A percentile compares a stretch with the other conserved stretches of the same genome.
Conservation (phyloP, 2,329 filamentous ascomycete genomes). For the Phialophora expanda region DNA sequence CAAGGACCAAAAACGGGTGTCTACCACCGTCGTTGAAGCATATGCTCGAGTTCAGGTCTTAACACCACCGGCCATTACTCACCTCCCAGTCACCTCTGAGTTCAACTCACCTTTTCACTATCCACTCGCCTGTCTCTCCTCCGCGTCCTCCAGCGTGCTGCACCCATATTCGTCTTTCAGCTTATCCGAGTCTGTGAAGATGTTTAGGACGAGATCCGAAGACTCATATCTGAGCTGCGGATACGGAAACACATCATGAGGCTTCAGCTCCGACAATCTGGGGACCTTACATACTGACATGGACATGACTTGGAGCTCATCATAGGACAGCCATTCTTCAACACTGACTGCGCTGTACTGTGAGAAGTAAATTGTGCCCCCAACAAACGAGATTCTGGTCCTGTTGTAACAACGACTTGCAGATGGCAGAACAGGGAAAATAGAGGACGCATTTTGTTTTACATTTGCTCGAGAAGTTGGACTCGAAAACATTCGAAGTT, state of each 20-base stretch:
- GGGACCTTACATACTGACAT: not conserved
- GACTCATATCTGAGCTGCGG: not conserved
- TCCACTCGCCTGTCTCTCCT: too few species aligned
- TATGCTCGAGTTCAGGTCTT: too few species aligned
- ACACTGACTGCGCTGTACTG: not conserved
- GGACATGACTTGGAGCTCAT: not conserved
- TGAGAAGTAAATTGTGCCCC: not conserved
- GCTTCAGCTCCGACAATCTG: not conserved
- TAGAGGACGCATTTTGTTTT: not conserved
- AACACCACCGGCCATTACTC: too few species aligned
- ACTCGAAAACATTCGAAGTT: constrained; percentile 6
- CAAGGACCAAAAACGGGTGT: too few species aligned
- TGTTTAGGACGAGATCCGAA: not conserved
- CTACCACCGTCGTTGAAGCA: too few species aligned
- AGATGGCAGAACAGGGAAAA: not conserved
- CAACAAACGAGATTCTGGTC: not conserved
- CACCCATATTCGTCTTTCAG: not conserved
- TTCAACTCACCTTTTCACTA: too few species aligned
- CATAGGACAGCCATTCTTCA: not conserved
- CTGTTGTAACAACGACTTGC: not conserved
- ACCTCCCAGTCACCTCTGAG: too few species aligned
- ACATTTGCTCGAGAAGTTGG: constrained; percentile 12
- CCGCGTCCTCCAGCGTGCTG: not conserved
- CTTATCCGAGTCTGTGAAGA: not conserved
- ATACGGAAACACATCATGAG: not conserved